Base-by-base conservation (phyloP, 2,329 filamentous ascomycete species). In the Exophiala aquamarina region DNA sequence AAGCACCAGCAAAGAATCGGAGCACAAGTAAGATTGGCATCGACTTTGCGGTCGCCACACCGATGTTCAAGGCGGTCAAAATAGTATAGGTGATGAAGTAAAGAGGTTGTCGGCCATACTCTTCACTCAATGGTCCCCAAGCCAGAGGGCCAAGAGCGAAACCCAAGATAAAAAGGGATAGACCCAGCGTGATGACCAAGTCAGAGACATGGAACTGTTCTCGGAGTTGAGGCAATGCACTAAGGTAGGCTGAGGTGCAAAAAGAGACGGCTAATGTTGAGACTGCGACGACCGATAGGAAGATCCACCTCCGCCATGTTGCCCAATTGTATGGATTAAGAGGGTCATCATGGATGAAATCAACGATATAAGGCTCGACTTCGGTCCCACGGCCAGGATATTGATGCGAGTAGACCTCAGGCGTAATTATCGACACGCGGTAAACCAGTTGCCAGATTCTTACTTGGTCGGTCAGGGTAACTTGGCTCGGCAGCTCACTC, bases 1-100 rank as follows among this genome's bases (percentile, higher is more conserved):
- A 83, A 10, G 77, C 65, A 28, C 81, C 80, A 3, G 77, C 77
- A n/a, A 45, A 45, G 33, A 45, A 45, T 14, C 42, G 31, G 5
- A 45, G 34, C 6, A 45, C 33, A 11, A 45, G 7, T 9, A 45
- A 18, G 8, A 33, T 45, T 8, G 17, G n/a, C 11, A 45, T 45
- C 6, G 34, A 38, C 6, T 45, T 14, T n/a, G 32, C 11, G 6
- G 17, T 18, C 15, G 34, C 23, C 13, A 34, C 32, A 10, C 32
- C 42, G 17, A 26, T 35, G n/a, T 39, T 39, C 32, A 45, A 40
- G 42, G 21, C 28, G 3, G 42, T 45, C 14, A 45, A 33, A n/a
- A 34, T 18, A 17, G 34, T 15, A 29, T 23, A 45, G 20, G 34
- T 45, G 17, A 19, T 8, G 19, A 37, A 19, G n/a, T 37, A 61